Evolutionary conservation across 2,329 filamentous ascomycete species (phyloP).

Genomic region (Fusarium sp.): DNA sequence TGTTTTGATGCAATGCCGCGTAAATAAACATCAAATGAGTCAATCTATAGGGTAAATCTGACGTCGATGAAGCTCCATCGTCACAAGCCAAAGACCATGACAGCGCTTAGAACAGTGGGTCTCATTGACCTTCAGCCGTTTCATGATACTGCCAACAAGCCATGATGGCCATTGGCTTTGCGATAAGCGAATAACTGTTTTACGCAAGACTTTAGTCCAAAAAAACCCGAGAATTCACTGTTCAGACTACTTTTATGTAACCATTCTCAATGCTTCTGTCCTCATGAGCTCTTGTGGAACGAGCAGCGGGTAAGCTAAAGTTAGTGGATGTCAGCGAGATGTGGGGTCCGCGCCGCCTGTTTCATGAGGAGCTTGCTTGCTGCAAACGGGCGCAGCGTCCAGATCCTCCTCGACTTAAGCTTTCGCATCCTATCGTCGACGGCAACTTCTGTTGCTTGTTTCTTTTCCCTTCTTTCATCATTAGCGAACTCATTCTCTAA

Average conservation of each 20-base stretch:
- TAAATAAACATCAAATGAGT: neutral
- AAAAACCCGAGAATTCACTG: rapidly evolving
- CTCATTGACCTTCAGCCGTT: slow-evolving; percentile 1
- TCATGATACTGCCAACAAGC: neutral
- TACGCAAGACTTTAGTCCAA: rapidly evolving
- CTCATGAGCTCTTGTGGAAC: neutral
- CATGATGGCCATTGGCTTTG: neutral
- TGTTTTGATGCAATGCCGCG: neutral
- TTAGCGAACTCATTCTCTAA: slow-evolving; percentile 3
- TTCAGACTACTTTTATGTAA: neutral
- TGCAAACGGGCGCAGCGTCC: slow-evolving; percentile 13
- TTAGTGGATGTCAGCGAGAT: slow-evolving; percentile 4
- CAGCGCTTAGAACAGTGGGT: slow-evolving; percentile 17
- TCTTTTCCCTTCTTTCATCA: slow-evolving; percentile 12
- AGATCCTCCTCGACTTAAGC: slow-evolving; percentile 21
- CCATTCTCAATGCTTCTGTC: neutral
- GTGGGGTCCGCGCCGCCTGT: slow-evolving; percentile 31
- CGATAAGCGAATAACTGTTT: rapidly evolving
- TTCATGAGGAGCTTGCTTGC: slow-evolving; percentile 33
- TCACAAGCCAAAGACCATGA: slow-evolving; percentile 10
- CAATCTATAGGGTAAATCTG: slow-evolving; percentile 5
- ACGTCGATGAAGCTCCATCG: slow-evolving; percentile 1
- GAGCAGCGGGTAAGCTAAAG: neutral
- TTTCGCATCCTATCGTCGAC: slow-evolving; percentile 30
- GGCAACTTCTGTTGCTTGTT: slow-evolving; percentile 17